Evolutionary conservation across 169 alveolate species (phyloP).

Genomic region (Cryptosporidium tyzzeri): DNA sequence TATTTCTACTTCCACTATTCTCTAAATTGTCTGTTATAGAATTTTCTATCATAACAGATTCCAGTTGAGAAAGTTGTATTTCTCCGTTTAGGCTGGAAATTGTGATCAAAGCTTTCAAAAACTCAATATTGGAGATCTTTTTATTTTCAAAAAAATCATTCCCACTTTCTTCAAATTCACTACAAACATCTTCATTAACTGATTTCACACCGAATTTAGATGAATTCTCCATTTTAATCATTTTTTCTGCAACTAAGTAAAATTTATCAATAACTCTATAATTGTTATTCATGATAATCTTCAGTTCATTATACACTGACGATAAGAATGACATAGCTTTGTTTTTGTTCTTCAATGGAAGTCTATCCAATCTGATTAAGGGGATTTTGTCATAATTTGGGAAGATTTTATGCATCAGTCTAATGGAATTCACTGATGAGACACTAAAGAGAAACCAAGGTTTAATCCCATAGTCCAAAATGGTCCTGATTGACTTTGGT

Average conservation of each 20-base stretch:
- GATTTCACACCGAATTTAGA: neutral
- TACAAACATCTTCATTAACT: neutral
- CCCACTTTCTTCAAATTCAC: neutral
- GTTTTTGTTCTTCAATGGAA: conserved; percentile 28
- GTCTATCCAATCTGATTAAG: conserved; percentile 57
- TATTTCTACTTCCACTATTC: neutral
- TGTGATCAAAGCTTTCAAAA: conserved; percentile 28
- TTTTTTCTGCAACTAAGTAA: neutral
- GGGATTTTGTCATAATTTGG: conserved; percentile 47
- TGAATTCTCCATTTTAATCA: neutral
- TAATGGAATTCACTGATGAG: conserved; percentile 53
- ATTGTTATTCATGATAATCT: conserved; percentile 8
- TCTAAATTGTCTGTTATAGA: neutral
- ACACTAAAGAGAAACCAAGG: conserved; percentile 63
- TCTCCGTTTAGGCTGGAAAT: conserved; percentile 53
- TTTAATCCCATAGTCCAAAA: conserved; percentile 39
- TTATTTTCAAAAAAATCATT: neutral
- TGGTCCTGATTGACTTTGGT: conserved; percentile 26
- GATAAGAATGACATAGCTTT: conserved; percentile 25
- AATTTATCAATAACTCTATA: conserved; percentile 3
- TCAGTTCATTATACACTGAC: conserved; percentile 32
- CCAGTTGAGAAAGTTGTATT: conserved; percentile 33
- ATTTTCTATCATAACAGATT: neutral
- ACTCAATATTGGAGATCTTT: conserved; percentile 13
- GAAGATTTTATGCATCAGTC: conserved; percentile 48